Evolutionary conservation across 169 alveolate genomes (phyloP).

Genomic region (Plasmodium reichenowi): DNA sequence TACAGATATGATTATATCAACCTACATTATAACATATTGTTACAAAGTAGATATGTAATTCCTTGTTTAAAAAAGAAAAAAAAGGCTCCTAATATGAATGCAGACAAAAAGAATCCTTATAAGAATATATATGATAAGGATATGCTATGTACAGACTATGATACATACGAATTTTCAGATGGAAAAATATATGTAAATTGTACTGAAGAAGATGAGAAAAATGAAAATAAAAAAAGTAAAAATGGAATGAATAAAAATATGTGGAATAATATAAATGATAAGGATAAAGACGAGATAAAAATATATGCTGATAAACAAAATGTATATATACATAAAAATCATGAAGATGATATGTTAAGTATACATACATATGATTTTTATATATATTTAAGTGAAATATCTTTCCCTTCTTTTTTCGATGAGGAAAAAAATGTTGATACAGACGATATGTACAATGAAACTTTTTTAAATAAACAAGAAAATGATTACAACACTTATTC

Average conservation of each 20-base stretch:
- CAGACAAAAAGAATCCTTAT: background rate
- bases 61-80: conserved; percentile 5
- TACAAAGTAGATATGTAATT: conserved; percentile 18
- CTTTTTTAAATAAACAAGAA: no score
- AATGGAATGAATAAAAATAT: background rate
- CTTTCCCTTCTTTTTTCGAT: conserved; percentile 14
- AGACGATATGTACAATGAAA: no score
- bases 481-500: background rate
- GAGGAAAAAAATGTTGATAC: background rate
- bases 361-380: conserved; percentile 37
- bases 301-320: conserved; percentile 33
- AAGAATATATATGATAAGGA: background rate
- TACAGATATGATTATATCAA: background rate
- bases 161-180: conserved; percentile 17
- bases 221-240: background rate
- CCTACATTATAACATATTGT: background rate
- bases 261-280: background rate
- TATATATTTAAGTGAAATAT: conserved; percentile 21
- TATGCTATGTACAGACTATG: conserved; percentile 1
- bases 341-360: conserved; percentile 1
- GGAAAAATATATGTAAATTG: conserved; percentile 32
- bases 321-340: conserved; percentile 18
- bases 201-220: background rate
- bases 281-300: background rate
- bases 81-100: background rate